These are phyloP conservation scores for Hypoxylon fragiforme DNA, from an alignment of 495 filamentous ascomycete species.

Conservation along the genomic window DNA sequence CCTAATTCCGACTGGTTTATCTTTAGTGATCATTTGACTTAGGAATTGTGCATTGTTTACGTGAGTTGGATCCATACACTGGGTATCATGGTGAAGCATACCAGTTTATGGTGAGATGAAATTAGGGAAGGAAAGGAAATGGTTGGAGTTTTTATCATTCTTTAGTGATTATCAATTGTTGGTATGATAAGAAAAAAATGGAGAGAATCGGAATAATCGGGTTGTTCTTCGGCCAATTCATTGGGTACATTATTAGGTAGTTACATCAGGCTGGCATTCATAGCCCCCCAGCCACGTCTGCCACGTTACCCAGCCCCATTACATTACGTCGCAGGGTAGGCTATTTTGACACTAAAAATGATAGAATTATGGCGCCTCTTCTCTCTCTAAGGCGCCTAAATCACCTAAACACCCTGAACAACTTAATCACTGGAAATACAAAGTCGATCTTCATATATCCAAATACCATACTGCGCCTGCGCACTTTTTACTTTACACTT, in stretches of 20 bases:
- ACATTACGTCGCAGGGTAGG: conserved; percentile 38
- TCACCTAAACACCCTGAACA: conserved; percentile 17
- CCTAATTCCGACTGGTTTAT: too few relatives aligned
- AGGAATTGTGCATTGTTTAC: too few relatives aligned
- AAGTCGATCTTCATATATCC: conserved; percentile 21
- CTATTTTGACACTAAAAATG: not conserved
- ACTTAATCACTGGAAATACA: conserved; percentile 10
- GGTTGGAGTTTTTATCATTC: too few relatives aligned
- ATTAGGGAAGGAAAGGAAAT: too few relatives aligned
- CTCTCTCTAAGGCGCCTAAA: not conserved
- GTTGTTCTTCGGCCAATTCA: too few relatives aligned
- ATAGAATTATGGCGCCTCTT: conserved; percentile 25
- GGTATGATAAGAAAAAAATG: too few relatives aligned
- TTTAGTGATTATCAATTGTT: too few relatives aligned
- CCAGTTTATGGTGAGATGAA: too few relatives aligned
- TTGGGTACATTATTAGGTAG: not conserved
- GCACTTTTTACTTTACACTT: conserved; percentile 9
- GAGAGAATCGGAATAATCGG: too few relatives aligned
- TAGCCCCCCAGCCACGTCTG: conserved; percentile 23
- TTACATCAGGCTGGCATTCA: conserved; percentile 3
- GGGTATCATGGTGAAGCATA: too few relatives aligned
- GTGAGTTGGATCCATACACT: too few relatives aligned
- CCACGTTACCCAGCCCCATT: conserved; percentile 37
- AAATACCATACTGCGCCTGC: conserved; percentile 13
- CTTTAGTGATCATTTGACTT: too few relatives aligned